phyloP scores from a whole-genome alignment of 192 early-diverging fungal genomes.

The Entomortierella lignicola region DNA sequence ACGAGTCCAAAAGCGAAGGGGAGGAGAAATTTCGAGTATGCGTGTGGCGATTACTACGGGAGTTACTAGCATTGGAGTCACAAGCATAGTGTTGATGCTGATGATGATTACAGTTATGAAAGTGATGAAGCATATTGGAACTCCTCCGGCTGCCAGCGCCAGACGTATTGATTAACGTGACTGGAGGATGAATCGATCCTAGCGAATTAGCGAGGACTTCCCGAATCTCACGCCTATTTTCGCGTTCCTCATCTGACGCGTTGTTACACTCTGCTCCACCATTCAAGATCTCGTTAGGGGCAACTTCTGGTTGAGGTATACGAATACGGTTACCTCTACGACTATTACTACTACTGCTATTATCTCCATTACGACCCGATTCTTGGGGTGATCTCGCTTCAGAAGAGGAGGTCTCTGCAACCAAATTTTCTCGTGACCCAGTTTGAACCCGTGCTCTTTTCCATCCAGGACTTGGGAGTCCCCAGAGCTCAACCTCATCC shows the following conservation, averaged over 20 bases:
- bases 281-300: neutral
- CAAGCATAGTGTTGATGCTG: constrained; percentile 3
- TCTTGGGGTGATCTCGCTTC: too few species aligned
- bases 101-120: constrained; percentile 10
- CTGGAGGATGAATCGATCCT: constrained; percentile 8
- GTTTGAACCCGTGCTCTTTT: constrained; percentile 17
- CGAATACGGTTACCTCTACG: neutral
- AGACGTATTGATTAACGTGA: neutral
- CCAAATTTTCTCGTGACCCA: neutral
- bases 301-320: neutral
- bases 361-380: neutral
- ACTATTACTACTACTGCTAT: neutral
- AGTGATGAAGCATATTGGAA: constrained; percentile 4
- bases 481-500: constrained; percentile 9
- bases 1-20: constrained; percentile 45
- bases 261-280: constrained; percentile 1
- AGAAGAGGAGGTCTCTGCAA: neutral
- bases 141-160: constrained; percentile 6
- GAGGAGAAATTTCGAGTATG: constrained; percentile 47
- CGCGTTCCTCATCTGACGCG: constrained; percentile 23
- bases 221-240: constrained; percentile 1
- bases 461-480: constrained; percentile 21
- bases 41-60: constrained; percentile 11
- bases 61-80: neutral
- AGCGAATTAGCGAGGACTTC: constrained; percentile 3